Conservation (phyloP, 2,329 filamentous ascomycete genomes). For the Botrytis cinerea region DNA sequence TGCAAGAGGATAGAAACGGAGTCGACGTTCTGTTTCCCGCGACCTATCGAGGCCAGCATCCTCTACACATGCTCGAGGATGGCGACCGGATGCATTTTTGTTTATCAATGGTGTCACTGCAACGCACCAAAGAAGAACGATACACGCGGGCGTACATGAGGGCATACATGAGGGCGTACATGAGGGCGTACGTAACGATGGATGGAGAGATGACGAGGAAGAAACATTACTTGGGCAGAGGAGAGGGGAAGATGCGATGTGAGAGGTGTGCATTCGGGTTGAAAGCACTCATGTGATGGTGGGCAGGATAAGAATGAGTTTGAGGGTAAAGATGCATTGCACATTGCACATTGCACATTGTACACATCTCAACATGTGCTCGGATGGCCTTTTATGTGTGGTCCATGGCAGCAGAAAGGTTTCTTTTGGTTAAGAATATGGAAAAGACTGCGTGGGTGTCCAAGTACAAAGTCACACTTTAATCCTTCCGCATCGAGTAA, state of each 20-base stretch:
- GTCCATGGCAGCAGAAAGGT: background rate
- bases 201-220: background rate
- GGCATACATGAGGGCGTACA: background rate
- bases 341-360: too few relatives aligned
- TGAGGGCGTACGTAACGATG: background rate
- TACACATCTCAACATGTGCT: background rate
- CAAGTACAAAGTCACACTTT: background rate
- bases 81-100: background rate
- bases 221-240: background rate
- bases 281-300: background rate
- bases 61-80: background rate
- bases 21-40: background rate
- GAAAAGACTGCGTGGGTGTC: background rate
- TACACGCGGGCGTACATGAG: background rate
- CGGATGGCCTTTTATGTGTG: background rate
- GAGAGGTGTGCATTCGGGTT: background rate
- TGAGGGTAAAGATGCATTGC: background rate
- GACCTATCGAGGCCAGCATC: background rate
- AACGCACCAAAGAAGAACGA: background rate
- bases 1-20: slow-evolving; percentile 17
- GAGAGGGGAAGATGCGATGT: background rate
- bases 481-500: background rate
- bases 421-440: background rate
- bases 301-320: background rate
- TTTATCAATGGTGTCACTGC: background rate